A percentile compares a stretch with the other conserved stretches of the same genome.
phyloP scores from a whole-genome alignment of 371 early-diverging fungal species.

The Nosema muscidifuracis region DNA sequence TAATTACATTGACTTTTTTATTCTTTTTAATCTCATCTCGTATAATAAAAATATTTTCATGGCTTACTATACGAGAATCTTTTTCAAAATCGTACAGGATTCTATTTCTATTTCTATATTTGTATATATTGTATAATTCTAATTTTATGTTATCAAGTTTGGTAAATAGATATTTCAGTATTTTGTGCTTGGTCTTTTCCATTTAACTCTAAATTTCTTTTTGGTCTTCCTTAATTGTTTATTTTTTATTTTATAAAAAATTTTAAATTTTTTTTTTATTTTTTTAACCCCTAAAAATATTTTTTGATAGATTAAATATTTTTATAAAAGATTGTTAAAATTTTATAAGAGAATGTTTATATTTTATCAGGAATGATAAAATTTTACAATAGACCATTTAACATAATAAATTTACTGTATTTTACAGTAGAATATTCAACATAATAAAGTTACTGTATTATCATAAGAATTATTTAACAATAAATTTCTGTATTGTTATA shows the following conservation, averaged over 20 bases:
- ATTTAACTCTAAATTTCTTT: background rate
- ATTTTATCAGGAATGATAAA: no score
- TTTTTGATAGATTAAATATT: no score
- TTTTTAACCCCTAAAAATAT: conserved; percentile 2
- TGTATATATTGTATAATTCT: background rate
- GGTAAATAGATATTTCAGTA: background rate
- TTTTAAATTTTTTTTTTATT: background rate
- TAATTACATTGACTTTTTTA: background rate
- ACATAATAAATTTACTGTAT: no score
- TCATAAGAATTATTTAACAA: no score
- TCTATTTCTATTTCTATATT: background rate
- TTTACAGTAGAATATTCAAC: no score
- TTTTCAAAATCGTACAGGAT: background rate
- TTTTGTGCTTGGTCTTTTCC: background rate
- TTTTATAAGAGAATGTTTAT: no score
- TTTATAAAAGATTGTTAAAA: no score
- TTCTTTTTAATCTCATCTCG: background rate
- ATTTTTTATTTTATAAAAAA: conserved; percentile 7
- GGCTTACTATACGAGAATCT: background rate
- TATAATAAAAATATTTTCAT: background rate
- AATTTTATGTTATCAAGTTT: conserved; percentile 5
- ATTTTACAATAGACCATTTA: no score
- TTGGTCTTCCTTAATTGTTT: conserved; percentile 5
- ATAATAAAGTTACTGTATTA: no score
- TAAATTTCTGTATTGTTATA: no score